Conservation (phyloP, 2,329 filamentous ascomycete species). For the Ophiostoma ulmi region DNA sequence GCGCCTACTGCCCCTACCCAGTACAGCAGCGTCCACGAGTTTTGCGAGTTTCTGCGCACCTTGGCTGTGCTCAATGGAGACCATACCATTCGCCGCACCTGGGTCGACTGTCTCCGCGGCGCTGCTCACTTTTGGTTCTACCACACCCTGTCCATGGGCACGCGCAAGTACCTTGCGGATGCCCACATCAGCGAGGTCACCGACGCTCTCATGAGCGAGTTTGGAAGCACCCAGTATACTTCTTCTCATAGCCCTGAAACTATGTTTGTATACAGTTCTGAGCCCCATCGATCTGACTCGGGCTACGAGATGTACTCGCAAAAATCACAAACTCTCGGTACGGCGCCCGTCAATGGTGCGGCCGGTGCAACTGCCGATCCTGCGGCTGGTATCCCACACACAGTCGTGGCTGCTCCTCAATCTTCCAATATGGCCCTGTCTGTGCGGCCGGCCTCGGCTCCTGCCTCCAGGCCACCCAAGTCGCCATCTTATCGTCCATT, state of each 20-base stretch:
- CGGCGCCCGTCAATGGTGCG: too few species aligned
- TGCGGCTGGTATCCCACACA: too few species aligned
- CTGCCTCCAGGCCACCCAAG: neutral
- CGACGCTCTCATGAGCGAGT: conserved; percentile 36
- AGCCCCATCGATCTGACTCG: neutral
- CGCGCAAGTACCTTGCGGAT: conserved; percentile 7
- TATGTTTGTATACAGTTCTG: neutral
- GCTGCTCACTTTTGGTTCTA: conserved; percentile 5
- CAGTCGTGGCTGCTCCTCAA: neutral
- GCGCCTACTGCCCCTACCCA: conserved; percentile 25
- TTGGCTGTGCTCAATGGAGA: conserved; percentile 55
- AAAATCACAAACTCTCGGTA: neutral
- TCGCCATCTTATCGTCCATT: neutral
- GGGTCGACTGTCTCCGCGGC: conserved; percentile 11
- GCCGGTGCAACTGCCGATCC: too few species aligned
- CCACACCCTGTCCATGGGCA: conserved; percentile 9
- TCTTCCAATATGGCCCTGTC: neutral
- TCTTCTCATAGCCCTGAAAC: neutral
- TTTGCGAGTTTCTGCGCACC: conserved; percentile 33
- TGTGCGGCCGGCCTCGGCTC: neutral
- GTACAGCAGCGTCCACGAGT: conserved; percentile 33
- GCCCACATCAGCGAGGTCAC: neutral
- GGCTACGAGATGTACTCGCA: neutral
- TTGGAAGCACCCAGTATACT: conserved; percentile 46
- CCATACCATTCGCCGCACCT: conserved; percentile 5